These are phyloP conservation scores for Rhodotorula graminis DNA, from an alignment of 768 basidiomycete genomes.

Conservation along the genomic window DNA sequence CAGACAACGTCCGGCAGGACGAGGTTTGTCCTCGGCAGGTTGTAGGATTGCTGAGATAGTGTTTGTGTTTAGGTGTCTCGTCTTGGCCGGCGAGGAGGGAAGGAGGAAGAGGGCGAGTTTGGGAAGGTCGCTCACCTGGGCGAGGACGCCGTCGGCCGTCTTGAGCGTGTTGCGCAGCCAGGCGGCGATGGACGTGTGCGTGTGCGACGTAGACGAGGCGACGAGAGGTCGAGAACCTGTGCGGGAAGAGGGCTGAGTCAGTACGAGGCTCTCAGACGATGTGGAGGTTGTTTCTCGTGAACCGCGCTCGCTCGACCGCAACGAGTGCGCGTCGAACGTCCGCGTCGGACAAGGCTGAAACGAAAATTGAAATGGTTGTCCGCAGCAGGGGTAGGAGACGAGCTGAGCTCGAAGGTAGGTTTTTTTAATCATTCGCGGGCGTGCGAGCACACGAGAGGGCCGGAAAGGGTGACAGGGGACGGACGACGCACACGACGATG, in stretches of 20 bases:
- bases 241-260: too few relatives aligned
- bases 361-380: conserved; percentile 7
- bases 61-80: conserved; percentile 13
- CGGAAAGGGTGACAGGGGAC: neutral
- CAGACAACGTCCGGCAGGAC: conserved; percentile 29
- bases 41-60: conserved; percentile 37
- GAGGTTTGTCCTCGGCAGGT: conserved; percentile 20
- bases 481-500: neutral
- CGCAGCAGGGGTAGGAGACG: conserved; percentile 9
- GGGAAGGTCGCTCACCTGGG: neutral
- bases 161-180: too few relatives aligned
- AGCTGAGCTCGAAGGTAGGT: neutral
- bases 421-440: conserved; percentile 21
- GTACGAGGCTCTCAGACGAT: too few relatives aligned
- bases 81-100: conserved; percentile 10
- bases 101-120: neutral
- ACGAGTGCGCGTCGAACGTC: too few relatives aligned
- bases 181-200: too few relatives aligned
- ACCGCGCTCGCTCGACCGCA: too few relatives aligned
- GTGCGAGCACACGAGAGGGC: too few relatives aligned
- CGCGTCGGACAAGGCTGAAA: conserved; percentile 24
- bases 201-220: too few relatives aligned
- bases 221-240: too few relatives aligned
- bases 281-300: neutral
- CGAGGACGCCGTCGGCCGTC: too few relatives aligned